These are phyloP conservation scores for Papilionanthe hybrid DNA, from an alignment of 116 monocot species.

Conservation along the genomic window DNA sequence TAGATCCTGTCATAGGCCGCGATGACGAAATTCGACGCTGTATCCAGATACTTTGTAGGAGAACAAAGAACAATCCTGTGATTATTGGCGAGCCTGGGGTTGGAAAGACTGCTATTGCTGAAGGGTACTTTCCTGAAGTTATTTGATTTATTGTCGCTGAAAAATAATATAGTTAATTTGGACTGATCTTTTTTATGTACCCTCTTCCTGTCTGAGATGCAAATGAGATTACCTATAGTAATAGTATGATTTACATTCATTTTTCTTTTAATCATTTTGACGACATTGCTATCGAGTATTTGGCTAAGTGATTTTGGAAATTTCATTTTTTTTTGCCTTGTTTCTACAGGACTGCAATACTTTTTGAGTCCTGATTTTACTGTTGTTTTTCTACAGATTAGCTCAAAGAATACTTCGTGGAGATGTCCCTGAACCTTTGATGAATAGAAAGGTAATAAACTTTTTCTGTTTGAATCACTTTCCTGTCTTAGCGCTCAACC, in stretches of 20 bases:
- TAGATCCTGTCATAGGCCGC: conserved; percentile 94
- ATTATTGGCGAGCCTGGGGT: conserved; percentile 97
- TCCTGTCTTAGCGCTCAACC: not conserved
- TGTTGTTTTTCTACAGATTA: conserved; percentile 49
- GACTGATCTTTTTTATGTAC: not conserved
- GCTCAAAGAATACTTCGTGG: conserved; percentile 87
- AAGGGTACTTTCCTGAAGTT: conserved; percentile 45
- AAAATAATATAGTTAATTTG: not conserved
- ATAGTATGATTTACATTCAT: not conserved
- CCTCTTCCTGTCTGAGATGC: not conserved
- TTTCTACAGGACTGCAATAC: not conserved
- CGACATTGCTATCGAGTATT: not conserved
- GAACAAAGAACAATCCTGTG: conserved; percentile 93
- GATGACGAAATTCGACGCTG: conserved; percentile 90
- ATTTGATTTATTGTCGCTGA: not conserved
- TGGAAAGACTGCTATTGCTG: conserved; percentile 92
- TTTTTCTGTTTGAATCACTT: conserved; percentile 5
- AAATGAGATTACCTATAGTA: not conserved
- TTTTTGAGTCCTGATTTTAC: not conserved
- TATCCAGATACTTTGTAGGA: conserved; percentile 77
- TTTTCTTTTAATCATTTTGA: not conserved
- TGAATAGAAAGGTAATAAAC: conserved; percentile 56
- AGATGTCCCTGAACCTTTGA: conserved; percentile 85
- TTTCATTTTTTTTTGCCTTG: not conserved
- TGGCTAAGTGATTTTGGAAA: not conserved